phyloP scores from a whole-genome alignment of 306 rosid species.

The Lupinus albus region DNA sequence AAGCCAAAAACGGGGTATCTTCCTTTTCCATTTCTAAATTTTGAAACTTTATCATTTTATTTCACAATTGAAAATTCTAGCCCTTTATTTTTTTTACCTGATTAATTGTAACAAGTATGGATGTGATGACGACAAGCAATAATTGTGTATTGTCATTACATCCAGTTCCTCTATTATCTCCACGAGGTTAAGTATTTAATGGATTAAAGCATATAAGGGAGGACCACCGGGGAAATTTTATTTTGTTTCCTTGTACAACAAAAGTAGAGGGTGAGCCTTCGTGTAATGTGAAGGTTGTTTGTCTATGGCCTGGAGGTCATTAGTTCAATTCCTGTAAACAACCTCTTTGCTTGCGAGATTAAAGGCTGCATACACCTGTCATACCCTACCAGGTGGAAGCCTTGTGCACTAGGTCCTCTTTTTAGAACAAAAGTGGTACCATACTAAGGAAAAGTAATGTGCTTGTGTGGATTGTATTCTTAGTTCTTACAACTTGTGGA shows the following conservation, averaged over 20 bases:
- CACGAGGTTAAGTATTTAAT: not conserved
- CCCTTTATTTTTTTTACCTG: too few relatives aligned
- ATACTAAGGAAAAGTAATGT: not conserved
- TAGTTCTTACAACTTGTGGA: constrained; percentile 10
- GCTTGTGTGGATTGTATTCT: not conserved
- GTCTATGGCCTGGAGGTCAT: too few relatives aligned
- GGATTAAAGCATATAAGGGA: not conserved
- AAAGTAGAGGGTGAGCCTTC: too few relatives aligned
- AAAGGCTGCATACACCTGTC: too few relatives aligned
- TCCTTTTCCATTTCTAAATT: not conserved
- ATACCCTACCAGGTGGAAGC: too few relatives aligned
- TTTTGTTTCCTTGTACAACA: not conserved
- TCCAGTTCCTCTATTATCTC: not conserved
- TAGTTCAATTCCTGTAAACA: too few relatives aligned
- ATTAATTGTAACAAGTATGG: not conserved
- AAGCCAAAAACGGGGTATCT: constrained; percentile 72
- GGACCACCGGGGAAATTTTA: not conserved
- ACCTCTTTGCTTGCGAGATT: too few relatives aligned
- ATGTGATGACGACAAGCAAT: not conserved
- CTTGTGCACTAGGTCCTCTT: too few relatives aligned
- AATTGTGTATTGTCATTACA: not conserved
- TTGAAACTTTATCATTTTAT: not conserved
- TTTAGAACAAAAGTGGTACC: not conserved
- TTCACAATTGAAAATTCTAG: not conserved
- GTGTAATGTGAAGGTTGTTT: too few relatives aligned